phyloP scores from a whole-genome alignment of 2,329 filamentous ascomycete species.

The Colletotrichum sp. region DNA sequence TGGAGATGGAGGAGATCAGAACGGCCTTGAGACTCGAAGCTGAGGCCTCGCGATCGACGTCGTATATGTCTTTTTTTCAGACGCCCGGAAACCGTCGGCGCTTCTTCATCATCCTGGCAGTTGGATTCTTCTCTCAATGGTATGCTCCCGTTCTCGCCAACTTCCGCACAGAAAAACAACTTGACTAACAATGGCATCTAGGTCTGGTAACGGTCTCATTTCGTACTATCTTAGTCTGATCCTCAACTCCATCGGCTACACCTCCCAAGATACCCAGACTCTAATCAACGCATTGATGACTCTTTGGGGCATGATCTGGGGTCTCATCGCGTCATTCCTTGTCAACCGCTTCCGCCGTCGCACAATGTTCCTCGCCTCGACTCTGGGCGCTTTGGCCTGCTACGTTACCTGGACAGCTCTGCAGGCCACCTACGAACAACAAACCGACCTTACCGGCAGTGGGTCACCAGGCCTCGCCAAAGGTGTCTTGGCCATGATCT shows the following conservation, averaged over 20 bases:
- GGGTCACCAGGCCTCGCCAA: constrained; percentile 9
- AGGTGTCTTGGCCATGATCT: constrained; percentile 37
- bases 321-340: constrained; percentile 35
- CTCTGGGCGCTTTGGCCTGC: constrained; percentile 26
- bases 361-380: constrained; percentile 33
- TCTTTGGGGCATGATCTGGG: constrained; percentile 21
- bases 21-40: constrained; percentile 16
- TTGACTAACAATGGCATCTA: not conserved
- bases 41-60: constrained; percentile 15
- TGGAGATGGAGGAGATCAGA: constrained; percentile 21
- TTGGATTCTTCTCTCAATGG: constrained; percentile 51
- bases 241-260: constrained; percentile 35
- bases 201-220: constrained; percentile 33
- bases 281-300: constrained; percentile 33
- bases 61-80: constrained; percentile 24
- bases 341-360: constrained; percentile 20
- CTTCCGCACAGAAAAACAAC: not conserved
- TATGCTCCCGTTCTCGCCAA: not conserved
- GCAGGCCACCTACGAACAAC: constrained; percentile 24
- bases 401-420: constrained; percentile 22
- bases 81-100: constrained; percentile 36
- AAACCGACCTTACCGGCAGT: constrained; percentile 13
- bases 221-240: constrained; percentile 43
- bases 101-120: constrained; percentile 47
- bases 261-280: constrained; percentile 27